phyloP scores from a whole-genome alignment of 768 basidiomycete species.

The Auriscalpium orientale region DNA sequence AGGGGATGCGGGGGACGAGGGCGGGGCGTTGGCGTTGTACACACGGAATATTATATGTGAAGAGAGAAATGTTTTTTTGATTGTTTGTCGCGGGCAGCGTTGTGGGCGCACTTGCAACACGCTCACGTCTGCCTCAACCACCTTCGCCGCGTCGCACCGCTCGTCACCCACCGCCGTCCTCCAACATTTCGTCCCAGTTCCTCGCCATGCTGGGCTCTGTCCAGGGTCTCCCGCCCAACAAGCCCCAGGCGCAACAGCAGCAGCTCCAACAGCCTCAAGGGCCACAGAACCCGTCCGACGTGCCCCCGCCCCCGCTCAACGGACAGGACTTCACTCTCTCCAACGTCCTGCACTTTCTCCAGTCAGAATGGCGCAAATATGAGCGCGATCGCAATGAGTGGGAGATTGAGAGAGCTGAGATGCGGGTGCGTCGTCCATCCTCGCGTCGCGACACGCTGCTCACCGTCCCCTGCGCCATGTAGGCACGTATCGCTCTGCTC shows the following conservation, averaged over 20 bases:
- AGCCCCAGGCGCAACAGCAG: conserved; percentile 39
- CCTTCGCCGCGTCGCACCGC: not conserved
- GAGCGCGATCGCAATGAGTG: conserved; percentile 99
- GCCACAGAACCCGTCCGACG: conserved; percentile 41
- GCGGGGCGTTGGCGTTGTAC: too few relatives aligned
- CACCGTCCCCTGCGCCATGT: conserved; percentile 9
- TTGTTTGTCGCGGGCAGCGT: too few relatives aligned
- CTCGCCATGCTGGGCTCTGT: conserved; percentile 62
- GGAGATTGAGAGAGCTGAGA: conserved; percentile 99
- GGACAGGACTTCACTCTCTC: conserved; percentile 92
- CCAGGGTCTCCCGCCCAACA: conserved; percentile 31
- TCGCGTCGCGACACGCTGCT: conserved; percentile 17
- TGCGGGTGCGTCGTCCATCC: conserved; percentile 65
- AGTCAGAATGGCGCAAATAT: conserved; percentile 96
- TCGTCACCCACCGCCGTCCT: conserved; percentile 10
- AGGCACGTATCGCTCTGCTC: conserved; percentile 95
- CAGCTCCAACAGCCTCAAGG: conserved; percentile 50
- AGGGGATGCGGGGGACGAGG: too few relatives aligned
- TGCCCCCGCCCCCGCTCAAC: conserved; percentile 74
- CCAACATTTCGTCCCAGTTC: conserved; percentile 16
- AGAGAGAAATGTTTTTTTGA: not conserved
- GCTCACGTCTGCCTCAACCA: conserved; percentile 1
- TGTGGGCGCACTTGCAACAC: too few relatives aligned
- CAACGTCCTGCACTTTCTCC: conserved; percentile 91
- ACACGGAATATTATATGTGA: too few relatives aligned